Conservation (phyloP, 2,329 filamentous ascomycete species). For the Verticillium nubilum region DNA sequence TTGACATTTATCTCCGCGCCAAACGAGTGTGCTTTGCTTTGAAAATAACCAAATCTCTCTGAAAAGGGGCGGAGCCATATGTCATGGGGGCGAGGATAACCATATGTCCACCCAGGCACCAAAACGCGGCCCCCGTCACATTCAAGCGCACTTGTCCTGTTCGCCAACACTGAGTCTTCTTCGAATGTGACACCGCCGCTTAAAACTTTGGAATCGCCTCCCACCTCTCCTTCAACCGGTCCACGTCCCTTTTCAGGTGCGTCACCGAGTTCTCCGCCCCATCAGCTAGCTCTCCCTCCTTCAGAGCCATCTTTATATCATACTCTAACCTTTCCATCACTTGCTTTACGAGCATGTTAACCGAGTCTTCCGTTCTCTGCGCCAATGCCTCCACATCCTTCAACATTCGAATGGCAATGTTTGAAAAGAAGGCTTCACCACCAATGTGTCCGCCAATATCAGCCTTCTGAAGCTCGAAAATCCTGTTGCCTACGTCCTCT, state of each 20-base stretch:
- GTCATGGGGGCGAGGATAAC: no score
- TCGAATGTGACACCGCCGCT: no score
- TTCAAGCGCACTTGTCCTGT: no score
- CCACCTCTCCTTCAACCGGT: background rate
- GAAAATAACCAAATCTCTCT: no score
- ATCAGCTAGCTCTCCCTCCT: background rate
- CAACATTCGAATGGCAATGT: background rate
- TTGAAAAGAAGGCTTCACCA: background rate
- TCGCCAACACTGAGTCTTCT: no score
- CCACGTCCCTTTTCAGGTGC: background rate
- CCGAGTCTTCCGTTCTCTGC: background rate
- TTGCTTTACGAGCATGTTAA: background rate
- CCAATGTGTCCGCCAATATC: background rate
- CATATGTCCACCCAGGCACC: no score
- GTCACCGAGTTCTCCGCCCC: background rate
- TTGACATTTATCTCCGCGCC: no score
- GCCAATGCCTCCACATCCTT: background rate
- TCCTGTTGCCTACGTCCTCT: background rate
- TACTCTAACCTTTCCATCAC: background rate
- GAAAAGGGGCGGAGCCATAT: no score
- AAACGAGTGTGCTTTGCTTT: no score
- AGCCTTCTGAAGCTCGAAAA: background rate
- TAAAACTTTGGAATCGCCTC: background rate
- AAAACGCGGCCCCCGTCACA: no score
- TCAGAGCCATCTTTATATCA: background rate